Base-by-base conservation (phyloP, 2,329 filamentous ascomycete genomes). In the Talaromyces sp. region DNA sequence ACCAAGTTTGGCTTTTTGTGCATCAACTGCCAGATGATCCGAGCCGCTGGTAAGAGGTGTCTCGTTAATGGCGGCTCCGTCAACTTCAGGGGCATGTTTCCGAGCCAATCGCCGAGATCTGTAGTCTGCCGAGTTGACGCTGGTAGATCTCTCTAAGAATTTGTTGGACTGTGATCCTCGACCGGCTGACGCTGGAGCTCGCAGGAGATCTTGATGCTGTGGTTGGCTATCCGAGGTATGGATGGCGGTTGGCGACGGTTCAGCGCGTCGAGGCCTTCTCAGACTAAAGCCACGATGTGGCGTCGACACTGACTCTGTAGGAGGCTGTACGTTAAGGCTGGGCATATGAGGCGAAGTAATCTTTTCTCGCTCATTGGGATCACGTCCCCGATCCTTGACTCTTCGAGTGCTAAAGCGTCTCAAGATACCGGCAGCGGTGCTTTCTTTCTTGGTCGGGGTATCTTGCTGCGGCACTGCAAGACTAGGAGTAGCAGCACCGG, bases 211-310 rank as follows among this genome's bases (percentile, higher is more conserved):
- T 62, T 88, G 86, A 65, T 93, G 89, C 62, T 92, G 89, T 35
- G 87, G 84, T 68, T 91, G 86, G 68, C 79, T 80, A 61, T 79
- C 77, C 35, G 75, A 78, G 75, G 87, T 74, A 79, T 88, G 65
- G 76, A 88, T 62, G 77, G 86, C 63, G 76, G 84, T 63, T 80
- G 82, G 68, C 69, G 80, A 77, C 17, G 74, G 71, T 41, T 85
- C 80, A 63, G 82, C 76, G 60, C 85, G 83, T 50, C 84, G 78
- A 31, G 81, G 78, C 64, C 84, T 80, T 61, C 86, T 86, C 65
- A 97, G 90, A 71, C 91, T 96, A 73, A 97, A 96, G 73, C 92
- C 96, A 76, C 96, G 96, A 57, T 90, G 84, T 2, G 90, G 86
- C 0, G 85, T 82, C 19, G 82, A 79, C 2, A 85, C 82, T 31